Evolutionary conservation across 1,284 basidiomycete species (phyloP), one percentile per base, ranked within the genome.

Genomic region (Austroboletus novae-zelandiae): DNA sequence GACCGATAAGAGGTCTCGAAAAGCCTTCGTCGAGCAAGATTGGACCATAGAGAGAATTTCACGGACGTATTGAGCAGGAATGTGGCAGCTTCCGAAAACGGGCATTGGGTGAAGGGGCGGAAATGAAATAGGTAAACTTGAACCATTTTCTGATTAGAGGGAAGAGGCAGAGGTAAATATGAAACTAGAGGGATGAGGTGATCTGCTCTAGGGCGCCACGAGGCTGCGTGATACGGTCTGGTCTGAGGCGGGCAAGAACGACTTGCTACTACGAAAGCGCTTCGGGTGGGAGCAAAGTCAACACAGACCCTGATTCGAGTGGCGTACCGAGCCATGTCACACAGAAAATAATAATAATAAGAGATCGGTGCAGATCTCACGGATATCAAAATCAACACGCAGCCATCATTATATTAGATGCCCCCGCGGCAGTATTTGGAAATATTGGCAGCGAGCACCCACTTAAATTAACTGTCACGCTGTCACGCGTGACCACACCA

Each of bases 21-120:
- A 15, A 3, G 13, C 14, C 14, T 48, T 48, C 45, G 53, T 45
- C 32, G 5, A 31, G n/a, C 46, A 25, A 51, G 58, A 48, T 44
- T 27, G 51, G 43, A 27, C 27, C 31, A 65, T 62, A 62, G 64
- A 53, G 37, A 68, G 67, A 65, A 69, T 53, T 50, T 23, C 20
- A 23, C 5, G 15, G 14, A 53, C 50, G 43, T 36, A 68, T 64
- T 46, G 14, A 32, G 31, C 31, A 32, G 31, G 9, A 9, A 9
- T 48, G 51, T 32, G 35, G 39, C 30, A 35, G 36, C 51, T 41
- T 66, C 55, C 66, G 61, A 14, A 48, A 63, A 65, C 1, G 43
- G 54, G 47, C 35, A 29, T 43, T 29, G 51, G 48, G 45, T 40
- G 47, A 44, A 20, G 27, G 29, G 57, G 63, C 64, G 64, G 67